Evolutionary conservation across 352 stramenopile genomes (phyloP).

Genomic region (Lagenidium sp.): DNA sequence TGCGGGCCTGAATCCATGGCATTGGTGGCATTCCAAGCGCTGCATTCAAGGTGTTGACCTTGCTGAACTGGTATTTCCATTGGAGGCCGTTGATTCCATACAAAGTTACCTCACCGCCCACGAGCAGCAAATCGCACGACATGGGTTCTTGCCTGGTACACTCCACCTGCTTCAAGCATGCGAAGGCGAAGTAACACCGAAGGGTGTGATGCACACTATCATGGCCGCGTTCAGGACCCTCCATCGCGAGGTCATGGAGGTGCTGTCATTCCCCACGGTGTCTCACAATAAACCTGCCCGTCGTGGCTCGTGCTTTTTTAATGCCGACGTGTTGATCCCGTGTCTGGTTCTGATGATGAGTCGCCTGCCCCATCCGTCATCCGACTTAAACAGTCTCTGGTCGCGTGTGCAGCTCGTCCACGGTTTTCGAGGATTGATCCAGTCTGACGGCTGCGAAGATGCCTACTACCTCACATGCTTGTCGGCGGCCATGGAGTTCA

Average conservation of each 20-base stretch:
- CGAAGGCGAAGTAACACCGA: slow-evolving; percentile 16
- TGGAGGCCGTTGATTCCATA: slow-evolving; percentile 3
- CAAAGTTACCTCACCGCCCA: neutral
- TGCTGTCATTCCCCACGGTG: too few species aligned
- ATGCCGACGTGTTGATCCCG: slow-evolving; percentile 22
- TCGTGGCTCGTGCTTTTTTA: slow-evolving; percentile 15
- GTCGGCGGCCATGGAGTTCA: slow-evolving; percentile 16
- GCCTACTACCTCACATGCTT: slow-evolving; percentile 26
- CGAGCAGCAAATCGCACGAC: neutral
- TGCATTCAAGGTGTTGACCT: slow-evolving; percentile 8
- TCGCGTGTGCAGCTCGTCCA: slow-evolving; percentile 12
- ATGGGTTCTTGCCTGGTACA: slow-evolving; percentile 14
- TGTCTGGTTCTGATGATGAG: slow-evolving; percentile 23
- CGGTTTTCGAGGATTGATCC: slow-evolving; percentile 9
- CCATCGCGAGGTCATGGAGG: slow-evolving; percentile 10
- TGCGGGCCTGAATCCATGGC: slow-evolving; percentile 9
- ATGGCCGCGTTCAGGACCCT: slow-evolving; percentile 18
- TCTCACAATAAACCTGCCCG: too few species aligned
- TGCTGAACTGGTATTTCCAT: slow-evolving; percentile 15
- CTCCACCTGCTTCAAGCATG: slow-evolving; percentile 10
- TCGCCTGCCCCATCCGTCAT: slow-evolving; percentile 2
- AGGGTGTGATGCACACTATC: slow-evolving; percentile 13
- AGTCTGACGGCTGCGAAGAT: slow-evolving; percentile 19
- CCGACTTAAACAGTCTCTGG: slow-evolving; percentile 16
- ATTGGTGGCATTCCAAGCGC: slow-evolving; percentile 20